Base-by-base conservation (phyloP, 1,284 basidiomycete genomes). In the Fomitopsis schrenkii region DNA sequence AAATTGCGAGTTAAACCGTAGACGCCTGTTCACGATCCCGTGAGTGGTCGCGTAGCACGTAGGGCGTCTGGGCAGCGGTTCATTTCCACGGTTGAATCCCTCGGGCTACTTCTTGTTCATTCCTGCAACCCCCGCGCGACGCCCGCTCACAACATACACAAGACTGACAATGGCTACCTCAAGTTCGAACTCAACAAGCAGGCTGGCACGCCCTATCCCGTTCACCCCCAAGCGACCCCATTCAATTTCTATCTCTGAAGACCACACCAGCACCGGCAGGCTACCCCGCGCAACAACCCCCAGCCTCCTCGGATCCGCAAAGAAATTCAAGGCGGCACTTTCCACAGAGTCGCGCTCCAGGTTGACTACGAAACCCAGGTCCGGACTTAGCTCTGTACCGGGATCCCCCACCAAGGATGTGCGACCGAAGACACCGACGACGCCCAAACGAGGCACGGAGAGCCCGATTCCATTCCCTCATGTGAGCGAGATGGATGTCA, bases 401-500 rank as follows among this genome's bases (percentile, higher is more conserved):
- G 80, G 80, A 7, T 83, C 85, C 5, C 87, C 86, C 0, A 80
- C 79, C 4, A 79, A 78, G 65, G 74, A 75, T 19, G 66, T 63
- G 3, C 71, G 85, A 19, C 82, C 86, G n/a, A 81, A 80, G 69
- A 77, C 76, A 28, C 76, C 76, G 0, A 72, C 62, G 12, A 76
- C 75, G 7, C 75, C 77, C 57, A 65, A 72, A 58, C 74, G 73
- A 63, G 76, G 76, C 7, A 77, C 79, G 41, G 82, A 81, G 36
- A 83, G 77, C 53, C 82, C 82, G 1, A 72, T 69, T 19, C 67
- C 79, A n/a, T 77, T 79, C 67, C 78, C 80, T 36, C 71, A 76
- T 7, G 72, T 79, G 4, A 86, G 85, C 66, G 84, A 88, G 68
- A 88, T 90, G 86, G 89, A 91, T 63, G 85, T 90, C n/a, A 88